A percentile compares a stretch with the other conserved stretches of the same genome.
Conservation (phyloP, 2,329 filamentous ascomycete species). For the Hypomyces rosellus region DNA sequence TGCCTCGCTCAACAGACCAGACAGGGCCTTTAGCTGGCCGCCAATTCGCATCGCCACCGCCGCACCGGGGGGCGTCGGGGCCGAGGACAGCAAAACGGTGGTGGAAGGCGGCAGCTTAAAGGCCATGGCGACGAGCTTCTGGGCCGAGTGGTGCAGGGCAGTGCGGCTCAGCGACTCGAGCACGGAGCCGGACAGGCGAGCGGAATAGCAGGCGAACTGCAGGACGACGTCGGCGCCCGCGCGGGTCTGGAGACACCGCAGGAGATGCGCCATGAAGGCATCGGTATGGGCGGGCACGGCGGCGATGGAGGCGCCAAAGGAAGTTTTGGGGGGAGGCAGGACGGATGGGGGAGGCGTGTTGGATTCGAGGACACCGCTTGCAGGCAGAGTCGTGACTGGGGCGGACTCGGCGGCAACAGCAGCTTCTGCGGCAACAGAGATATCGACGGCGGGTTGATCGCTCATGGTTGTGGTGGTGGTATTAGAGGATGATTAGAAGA, state of each 20-base stretch:
- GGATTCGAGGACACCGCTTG: constrained; percentile 10
- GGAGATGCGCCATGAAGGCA: constrained; percentile 48
- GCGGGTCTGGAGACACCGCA: constrained; percentile 61
- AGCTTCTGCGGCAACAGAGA: background rate
- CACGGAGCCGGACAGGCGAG: constrained; percentile 47
- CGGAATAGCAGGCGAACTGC: constrained; percentile 61
- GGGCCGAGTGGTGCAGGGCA: constrained; percentile 48
- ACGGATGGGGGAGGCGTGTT: constrained; percentile 9
- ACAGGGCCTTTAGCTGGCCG: constrained; percentile 52
- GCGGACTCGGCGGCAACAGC: constrained; percentile 8
- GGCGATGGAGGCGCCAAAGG: constrained; percentile 10
- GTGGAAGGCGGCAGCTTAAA: constrained; percentile 45
- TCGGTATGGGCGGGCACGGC: constrained; percentile 32
- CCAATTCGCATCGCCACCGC: constrained; percentile 44
- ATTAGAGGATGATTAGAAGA: background rate
- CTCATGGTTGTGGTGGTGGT: constrained; percentile 4
- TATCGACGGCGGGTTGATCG: background rate
- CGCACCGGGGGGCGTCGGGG: constrained; percentile 32
- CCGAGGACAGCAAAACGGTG: constrained; percentile 38
- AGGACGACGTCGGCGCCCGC: constrained; percentile 64
- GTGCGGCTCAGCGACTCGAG: constrained; percentile 50
- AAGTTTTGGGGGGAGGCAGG: constrained; percentile 8
- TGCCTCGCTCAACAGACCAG: constrained; percentile 61
- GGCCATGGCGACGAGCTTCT: constrained; percentile 46
- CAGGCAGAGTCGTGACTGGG: constrained; percentile 12